Percentiles rank a stretch among this genome's conserved stretches.
phyloP scores from a whole-genome alignment of 805 yeast species.

The Cyberlindnera galapagoensis region DNA sequence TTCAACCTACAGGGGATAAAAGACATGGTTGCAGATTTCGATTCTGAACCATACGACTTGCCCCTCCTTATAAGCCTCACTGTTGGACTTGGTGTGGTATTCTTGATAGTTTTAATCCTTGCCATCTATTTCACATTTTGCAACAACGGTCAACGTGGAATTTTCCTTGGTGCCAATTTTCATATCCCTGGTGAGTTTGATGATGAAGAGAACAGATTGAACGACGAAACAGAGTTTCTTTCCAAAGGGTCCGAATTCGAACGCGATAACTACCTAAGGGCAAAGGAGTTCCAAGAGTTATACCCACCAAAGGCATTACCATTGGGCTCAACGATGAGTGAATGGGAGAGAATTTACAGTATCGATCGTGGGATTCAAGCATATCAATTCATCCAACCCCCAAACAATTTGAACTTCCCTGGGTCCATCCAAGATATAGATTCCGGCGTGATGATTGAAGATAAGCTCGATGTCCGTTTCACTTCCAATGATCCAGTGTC shows the following conservation, averaged over 20 bases:
- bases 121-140: conserved; percentile 26
- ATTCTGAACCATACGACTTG: conserved; percentile 24
- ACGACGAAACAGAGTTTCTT: conserved; percentile 44
- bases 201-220: conserved; percentile 59
- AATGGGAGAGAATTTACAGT: conserved; percentile 70
- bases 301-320: conserved; percentile 40
- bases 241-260: conserved; percentile 37
- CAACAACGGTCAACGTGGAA: conserved; percentile 24
- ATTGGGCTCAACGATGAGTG: conserved; percentile 43
- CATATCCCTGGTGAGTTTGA: conserved; percentile 54
- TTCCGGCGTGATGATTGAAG: conserved; percentile 57
- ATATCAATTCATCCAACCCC: conserved; percentile 26
- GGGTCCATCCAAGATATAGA: conserved; percentile 27
- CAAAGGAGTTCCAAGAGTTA: conserved; percentile 28
- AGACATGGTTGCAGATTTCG: conserved; percentile 10
- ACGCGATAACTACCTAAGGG: conserved; percentile 33
- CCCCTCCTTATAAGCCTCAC: conserved; percentile 33
- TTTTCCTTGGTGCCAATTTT: conserved; percentile 23
- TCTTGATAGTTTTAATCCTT: conserved; percentile 25
- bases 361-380: conserved; percentile 81
- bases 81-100: conserved; percentile 31
- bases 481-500: conserved; percentile 12
- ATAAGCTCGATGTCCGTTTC: conserved; percentile 48
- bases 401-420: conserved; percentile 32
- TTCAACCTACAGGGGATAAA: no score